Evolutionary conservation across 2,329 filamentous ascomycete species (phyloP), one percentile per base, ranked within the genome.

Genomic region (Alternaria gansuensis): DNA sequence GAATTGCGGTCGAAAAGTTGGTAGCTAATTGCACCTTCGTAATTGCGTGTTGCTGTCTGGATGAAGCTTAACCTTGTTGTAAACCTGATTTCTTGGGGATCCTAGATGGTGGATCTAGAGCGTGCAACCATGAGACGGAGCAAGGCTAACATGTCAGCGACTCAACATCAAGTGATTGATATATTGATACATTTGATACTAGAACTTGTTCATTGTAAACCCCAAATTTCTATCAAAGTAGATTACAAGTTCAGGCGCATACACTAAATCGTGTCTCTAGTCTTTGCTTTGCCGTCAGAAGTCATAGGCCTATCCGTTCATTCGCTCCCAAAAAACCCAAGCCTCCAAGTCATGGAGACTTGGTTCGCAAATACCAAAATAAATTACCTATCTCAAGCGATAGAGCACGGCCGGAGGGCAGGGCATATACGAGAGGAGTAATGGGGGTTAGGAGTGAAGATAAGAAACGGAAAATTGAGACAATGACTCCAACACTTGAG

Each of bases 91-190:
- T 7, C 17, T 0, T 8, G 29, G 23, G 6, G 13, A 9, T 33
- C 17, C 29, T 34, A 17, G 29, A 34, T 46, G 44, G 29, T 33
- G 29, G 29, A 24, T 33, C 13, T 24, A 4, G 29, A 17, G 29
- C 44, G 21, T 44, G 7, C 44, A 46, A 46, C 44, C 44, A 21
- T 34, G 29, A 33, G 17, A 29, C 13, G 44, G 44, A 29, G 44
- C 29, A n/a, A 46, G 44, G 44, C 29, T 24, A 23, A 34, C 41
- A 44, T 14, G 17, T 7, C 28, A 33, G 29, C 43, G 23, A 46
- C 28, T 33, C 26, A 11, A 33, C 43, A 23, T 23, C 5, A 14
- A 46, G 29, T 6, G 11, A 9, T 21, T 23, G 28, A 29, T 8
- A 41, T 11, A 8, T 17, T 8, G 10, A n/a, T 37, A 14, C 14